Conservation (phyloP, 768 basidiomycete species). For the Macrolepiota dolichaula region DNA sequence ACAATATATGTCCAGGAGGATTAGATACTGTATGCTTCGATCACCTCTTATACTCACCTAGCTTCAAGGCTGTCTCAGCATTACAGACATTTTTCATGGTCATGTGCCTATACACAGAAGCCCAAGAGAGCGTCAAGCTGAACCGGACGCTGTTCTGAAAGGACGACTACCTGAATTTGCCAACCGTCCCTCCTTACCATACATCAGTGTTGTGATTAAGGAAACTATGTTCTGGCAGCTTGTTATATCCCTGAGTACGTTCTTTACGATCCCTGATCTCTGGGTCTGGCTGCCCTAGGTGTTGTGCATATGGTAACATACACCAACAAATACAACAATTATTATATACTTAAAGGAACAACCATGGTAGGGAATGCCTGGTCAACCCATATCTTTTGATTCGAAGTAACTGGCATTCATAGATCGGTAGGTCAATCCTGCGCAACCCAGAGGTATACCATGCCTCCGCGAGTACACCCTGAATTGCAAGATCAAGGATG, state of each 20-base stretch:
- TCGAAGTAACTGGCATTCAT: not conserved
- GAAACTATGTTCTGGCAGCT: slow-evolving; percentile 24
- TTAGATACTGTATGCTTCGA: slow-evolving; percentile 12
- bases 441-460: slow-evolving; percentile 14
- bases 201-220: slow-evolving; percentile 30
- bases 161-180: slow-evolving; percentile 32
- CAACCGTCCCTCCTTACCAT: slow-evolving; percentile 30
- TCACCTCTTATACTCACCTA: too few species aligned
- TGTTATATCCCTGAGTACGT: slow-evolving; percentile 13
- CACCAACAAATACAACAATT: slow-evolving; percentile 12
- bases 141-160: slow-evolving; percentile 37
- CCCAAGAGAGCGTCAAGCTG: slow-evolving; percentile 34
- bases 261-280: not conserved
- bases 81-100: slow-evolving; percentile 33
- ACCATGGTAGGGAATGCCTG: slow-evolving; percentile 15
- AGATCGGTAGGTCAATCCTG: slow-evolving; percentile 12
- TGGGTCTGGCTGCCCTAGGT: not conserved
- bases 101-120: slow-evolving; percentile 34
- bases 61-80: slow-evolving; percentile 24
- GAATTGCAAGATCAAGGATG: slow-evolving; percentile 15
- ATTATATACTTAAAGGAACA: slow-evolving; percentile 16
- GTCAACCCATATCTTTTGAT: not conserved
- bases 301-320: not conserved
- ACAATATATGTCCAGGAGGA: slow-evolving; percentile 2
- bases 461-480: slow-evolving; percentile 11